phyloP scores from a whole-genome alignment of 257 asterid genomes.

The Solanum raphanifolium region DNA sequence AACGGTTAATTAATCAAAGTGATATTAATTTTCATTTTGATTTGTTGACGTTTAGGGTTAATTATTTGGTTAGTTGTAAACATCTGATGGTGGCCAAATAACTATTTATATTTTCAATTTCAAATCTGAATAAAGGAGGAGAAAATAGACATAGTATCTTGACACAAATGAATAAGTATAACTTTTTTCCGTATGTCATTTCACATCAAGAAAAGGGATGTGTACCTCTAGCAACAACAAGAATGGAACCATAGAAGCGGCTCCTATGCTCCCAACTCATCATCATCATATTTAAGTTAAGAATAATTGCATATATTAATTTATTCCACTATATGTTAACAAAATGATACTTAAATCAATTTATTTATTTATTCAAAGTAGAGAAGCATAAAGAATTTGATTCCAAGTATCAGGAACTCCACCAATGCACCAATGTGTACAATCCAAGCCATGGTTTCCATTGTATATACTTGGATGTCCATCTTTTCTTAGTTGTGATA shows the following conservation, averaged over 20 bases:
- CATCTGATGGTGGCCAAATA: background rate
- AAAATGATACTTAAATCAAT: too few species aligned
- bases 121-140: background rate
- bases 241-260: too few species aligned
- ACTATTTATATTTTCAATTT: background rate
- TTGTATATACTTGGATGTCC: slow-evolving; percentile 43
- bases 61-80: background rate
- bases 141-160: background rate
- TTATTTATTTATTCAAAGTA: background rate
- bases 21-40: background rate
- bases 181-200: too few species aligned
- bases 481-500: slow-evolving; percentile 56
- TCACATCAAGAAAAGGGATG: too few species aligned
- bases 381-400: slow-evolving; percentile 28
- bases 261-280: background rate
- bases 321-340: too few species aligned
- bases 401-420: slow-evolving; percentile 72
- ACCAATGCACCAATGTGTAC: slow-evolving; percentile 64
- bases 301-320: too few species aligned
- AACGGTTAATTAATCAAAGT: background rate
- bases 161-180: background rate
- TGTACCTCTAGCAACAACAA: background rate
- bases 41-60: background rate
- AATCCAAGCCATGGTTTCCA: slow-evolving; percentile 34
- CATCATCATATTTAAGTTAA: too few species aligned